Percentiles rank a stretch among this genome's conserved stretches.
phyloP scores from a whole-genome alignment of 2,329 filamentous ascomycete species.

The Thelonectria rubi region DNA sequence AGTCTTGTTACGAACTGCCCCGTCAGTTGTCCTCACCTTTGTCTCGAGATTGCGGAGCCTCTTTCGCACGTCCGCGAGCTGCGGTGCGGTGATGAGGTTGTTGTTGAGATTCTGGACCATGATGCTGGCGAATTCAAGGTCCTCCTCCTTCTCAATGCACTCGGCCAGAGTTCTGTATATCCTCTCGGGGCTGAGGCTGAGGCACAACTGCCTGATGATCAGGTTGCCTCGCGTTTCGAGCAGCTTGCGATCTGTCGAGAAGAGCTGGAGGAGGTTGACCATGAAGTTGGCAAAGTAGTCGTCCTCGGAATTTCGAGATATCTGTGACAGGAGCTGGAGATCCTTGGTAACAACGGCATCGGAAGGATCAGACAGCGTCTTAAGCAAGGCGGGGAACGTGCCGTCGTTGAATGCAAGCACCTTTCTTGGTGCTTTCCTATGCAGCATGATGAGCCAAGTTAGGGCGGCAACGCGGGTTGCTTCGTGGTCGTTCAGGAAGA shows the following conservation, averaged over 20 bases:
- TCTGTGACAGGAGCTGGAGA: slow-evolving; percentile 91
- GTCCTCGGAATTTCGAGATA: slow-evolving; percentile 95
- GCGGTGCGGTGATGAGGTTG: slow-evolving; percentile 96
- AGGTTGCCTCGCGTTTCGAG: slow-evolving; percentile 93
- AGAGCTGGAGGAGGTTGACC: slow-evolving; percentile 94
- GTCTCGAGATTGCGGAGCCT: slow-evolving; percentile 89
- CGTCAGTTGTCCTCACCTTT: slow-evolving; percentile 60
- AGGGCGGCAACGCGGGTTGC: slow-evolving; percentile 92
- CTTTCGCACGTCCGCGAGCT: slow-evolving; percentile 90
- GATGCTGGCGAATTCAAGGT: slow-evolving; percentile 97
- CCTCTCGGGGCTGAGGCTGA: slow-evolving; percentile 90
- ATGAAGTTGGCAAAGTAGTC: slow-evolving; percentile 98
- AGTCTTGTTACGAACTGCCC: slow-evolving; percentile 4
- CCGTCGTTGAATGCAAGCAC: slow-evolving; percentile 96
- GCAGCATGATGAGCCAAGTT: slow-evolving; percentile 97
- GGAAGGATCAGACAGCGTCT: slow-evolving; percentile 93
- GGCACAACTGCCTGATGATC: slow-evolving; percentile 93
- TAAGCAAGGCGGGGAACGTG: slow-evolving; percentile 93
- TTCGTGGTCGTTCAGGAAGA: slow-evolving; percentile 97
- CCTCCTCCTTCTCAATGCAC: slow-evolving; percentile 96
- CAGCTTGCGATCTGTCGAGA: slow-evolving; percentile 90
- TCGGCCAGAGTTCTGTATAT: slow-evolving; percentile 97
- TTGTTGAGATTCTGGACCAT: slow-evolving; percentile 99
- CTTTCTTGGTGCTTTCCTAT: slow-evolving; percentile 92
- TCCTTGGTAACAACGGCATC: slow-evolving; percentile 97